Percentiles rank a stretch among this genome's conserved stretches.
phyloP scores from a whole-genome alignment of 176 grass and related monocot species.

The Triticum dicoccoides region DNA sequence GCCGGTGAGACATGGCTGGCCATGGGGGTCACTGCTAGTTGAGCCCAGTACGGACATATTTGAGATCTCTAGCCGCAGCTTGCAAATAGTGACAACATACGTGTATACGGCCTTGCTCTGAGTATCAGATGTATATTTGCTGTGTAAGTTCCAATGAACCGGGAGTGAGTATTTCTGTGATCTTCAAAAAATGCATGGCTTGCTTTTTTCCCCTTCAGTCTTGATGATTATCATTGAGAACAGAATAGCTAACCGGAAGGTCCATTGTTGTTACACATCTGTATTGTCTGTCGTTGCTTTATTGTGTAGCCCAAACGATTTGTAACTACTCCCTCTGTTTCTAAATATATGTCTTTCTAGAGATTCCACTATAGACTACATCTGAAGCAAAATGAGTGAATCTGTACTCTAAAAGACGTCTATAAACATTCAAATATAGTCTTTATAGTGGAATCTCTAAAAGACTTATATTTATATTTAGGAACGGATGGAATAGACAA shows the following conservation, averaged over 20 bases:
- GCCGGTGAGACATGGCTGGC: conserved; percentile 25
- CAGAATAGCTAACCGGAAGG: not conserved
- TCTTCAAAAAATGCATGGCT: not conserved
- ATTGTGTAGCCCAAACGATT: too few relatives aligned
- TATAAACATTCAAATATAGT: too few relatives aligned
- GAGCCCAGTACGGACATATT: not conserved
- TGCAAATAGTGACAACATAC: conserved; percentile 2
- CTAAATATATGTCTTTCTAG: too few relatives aligned
- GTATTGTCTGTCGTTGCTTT: too few relatives aligned
- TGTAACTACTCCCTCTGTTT: too few relatives aligned
- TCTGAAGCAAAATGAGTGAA: too few relatives aligned
- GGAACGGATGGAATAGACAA: too few relatives aligned
- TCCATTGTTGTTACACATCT: not conserved
- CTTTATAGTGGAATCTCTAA: too few relatives aligned
- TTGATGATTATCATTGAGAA: not conserved
- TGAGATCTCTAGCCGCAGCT: not conserved
- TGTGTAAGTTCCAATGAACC: conserved; percentile 3
- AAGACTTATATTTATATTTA: too few relatives aligned
- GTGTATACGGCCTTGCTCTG: not conserved
- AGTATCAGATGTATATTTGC: not conserved
- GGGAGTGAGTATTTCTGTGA: not conserved
- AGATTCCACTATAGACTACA: too few relatives aligned
- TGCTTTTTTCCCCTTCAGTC: not conserved
- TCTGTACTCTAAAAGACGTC: too few relatives aligned
- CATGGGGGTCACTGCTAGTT: not conserved